phyloP scores from a whole-genome alignment of 345 rosid genomes.

The Brassica nigra region DNA sequence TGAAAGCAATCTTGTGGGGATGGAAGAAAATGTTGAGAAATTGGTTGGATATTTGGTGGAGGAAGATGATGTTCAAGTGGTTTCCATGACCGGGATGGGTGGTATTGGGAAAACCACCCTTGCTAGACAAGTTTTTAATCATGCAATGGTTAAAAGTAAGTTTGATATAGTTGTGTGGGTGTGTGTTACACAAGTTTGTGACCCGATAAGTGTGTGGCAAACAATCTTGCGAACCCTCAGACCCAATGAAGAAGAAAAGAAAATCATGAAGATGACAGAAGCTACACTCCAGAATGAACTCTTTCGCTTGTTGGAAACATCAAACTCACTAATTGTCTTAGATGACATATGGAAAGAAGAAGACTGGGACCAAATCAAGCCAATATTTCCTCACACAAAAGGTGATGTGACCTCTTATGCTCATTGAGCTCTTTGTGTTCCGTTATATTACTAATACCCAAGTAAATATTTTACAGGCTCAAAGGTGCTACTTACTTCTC shows the following conservation, averaged over 20 bases:
- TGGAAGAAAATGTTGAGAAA: slow-evolving; percentile 24
- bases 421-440: not conserved
- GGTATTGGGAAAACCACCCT: slow-evolving; percentile 58
- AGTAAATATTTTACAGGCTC: slow-evolving; percentile 23
- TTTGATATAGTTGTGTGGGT: slow-evolving; percentile 44
- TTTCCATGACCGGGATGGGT: slow-evolving; percentile 53
- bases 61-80: not conserved
- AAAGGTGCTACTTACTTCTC: slow-evolving; percentile 54
- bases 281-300: slow-evolving; percentile 12
- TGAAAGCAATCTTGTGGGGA: slow-evolving; percentile 45
- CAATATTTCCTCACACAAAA: slow-evolving; percentile 2
- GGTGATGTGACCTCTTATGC: too few relatives aligned
- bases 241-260: slow-evolving; percentile 26
- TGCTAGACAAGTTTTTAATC: slow-evolving; percentile 35
- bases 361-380: slow-evolving; percentile 37
- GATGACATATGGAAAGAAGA: slow-evolving; percentile 48
- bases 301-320: not conserved
- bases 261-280: slow-evolving; percentile 28
- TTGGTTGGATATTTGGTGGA: slow-evolving; percentile 28
- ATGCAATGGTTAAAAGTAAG: slow-evolving; percentile 10
- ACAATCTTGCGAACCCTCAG: slow-evolving; percentile 35
- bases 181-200: slow-evolving; percentile 39
- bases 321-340: slow-evolving; percentile 37
- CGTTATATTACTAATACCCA: too few relatives aligned
- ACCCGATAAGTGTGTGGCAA: slow-evolving; percentile 27